Conservation (phyloP, 2,329 filamentous ascomycete species). For the Shiraia sp. region DNA sequence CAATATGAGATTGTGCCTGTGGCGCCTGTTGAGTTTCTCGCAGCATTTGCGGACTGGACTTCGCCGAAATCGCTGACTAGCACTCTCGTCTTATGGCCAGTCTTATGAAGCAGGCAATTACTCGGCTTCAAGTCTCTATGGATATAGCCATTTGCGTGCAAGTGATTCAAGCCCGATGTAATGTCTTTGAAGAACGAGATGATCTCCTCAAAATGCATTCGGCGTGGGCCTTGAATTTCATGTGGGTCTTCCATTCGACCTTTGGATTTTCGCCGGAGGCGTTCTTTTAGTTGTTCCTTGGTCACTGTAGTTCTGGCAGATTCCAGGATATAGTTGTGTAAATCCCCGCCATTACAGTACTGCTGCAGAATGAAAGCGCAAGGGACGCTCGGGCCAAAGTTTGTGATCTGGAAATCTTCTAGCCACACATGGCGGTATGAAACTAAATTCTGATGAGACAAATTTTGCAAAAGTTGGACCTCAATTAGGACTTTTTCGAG, state of each 20-base stretch:
- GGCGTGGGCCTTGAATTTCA: slow-evolving; percentile 57
- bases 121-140: slow-evolving; percentile 95
- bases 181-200: slow-evolving; percentile 97
- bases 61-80: slow-evolving; percentile 98
- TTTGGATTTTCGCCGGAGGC: slow-evolving; percentile 79
- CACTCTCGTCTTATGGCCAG: slow-evolving; percentile 72
- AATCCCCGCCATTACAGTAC: slow-evolving; percentile 92
- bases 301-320: slow-evolving; percentile 64
- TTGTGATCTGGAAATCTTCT: slow-evolving; percentile 81
- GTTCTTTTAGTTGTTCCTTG: slow-evolving; percentile 86
- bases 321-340: slow-evolving; percentile 84
- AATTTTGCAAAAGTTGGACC: slow-evolving; percentile 86
- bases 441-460: slow-evolving; percentile 93
- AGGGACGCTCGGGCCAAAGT: slow-evolving; percentile 85
- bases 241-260: slow-evolving; percentile 69
- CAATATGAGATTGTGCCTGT: slow-evolving; percentile 98
- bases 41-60: slow-evolving; percentile 81
- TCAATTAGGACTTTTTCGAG: slow-evolving; percentile 92
- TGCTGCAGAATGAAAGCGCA: slow-evolving; percentile 97
- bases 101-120: slow-evolving; percentile 86
- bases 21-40: slow-evolving; percentile 85
- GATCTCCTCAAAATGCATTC: slow-evolving; percentile 82
- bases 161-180: slow-evolving; percentile 84
- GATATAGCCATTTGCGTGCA: slow-evolving; percentile 91
- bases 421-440: slow-evolving; percentile 98